Evolutionary conservation across 805 yeast species (phyloP).

Genomic region (Kregervanrija fluxuum): DNA sequence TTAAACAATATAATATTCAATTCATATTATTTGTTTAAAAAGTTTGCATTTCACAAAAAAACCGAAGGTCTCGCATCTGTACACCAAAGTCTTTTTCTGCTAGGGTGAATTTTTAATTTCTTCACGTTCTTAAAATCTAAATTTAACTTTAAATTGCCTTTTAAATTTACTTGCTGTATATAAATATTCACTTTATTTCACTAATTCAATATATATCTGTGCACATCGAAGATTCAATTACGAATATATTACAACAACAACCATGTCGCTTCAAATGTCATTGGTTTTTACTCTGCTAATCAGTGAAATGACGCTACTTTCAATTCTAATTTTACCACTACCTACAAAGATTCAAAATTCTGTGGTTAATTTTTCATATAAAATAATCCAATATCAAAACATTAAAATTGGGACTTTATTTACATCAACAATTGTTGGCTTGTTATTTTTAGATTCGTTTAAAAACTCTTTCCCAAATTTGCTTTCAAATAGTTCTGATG

Average conservation of each 20-base stretch:
- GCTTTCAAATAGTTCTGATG: slow-evolving; percentile 6
- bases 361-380: slow-evolving; percentile 29
- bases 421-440: slow-evolving; percentile 29
- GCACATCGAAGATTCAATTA: not conserved
- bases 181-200: no score
- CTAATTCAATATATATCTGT: not conserved
- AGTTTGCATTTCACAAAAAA: no score
- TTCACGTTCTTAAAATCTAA: not conserved
- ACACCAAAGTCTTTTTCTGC: not conserved
- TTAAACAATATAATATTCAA: no score
- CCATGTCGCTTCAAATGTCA: slow-evolving; percentile 27
- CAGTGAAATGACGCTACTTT: slow-evolving; percentile 36
- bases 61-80: no score
- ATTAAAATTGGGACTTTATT: slow-evolving; percentile 36
- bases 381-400: slow-evolving; percentile 28
- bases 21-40: no score
- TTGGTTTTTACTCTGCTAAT: slow-evolving; percentile 35
- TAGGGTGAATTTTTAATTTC: not conserved
- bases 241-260: not conserved
- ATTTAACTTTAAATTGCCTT: not conserved
- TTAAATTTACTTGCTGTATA: not conserved
- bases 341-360: slow-evolving; percentile 36
- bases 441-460: slow-evolving; percentile 43
- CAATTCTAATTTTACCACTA: slow-evolving; percentile 41
- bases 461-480: slow-evolving; percentile 18